Percentiles rank a stretch among this genome's conserved stretches.
phyloP scores from a whole-genome alignment of 202 grass and related monocot genomes.

The Brachypodium distachyon region DNA sequence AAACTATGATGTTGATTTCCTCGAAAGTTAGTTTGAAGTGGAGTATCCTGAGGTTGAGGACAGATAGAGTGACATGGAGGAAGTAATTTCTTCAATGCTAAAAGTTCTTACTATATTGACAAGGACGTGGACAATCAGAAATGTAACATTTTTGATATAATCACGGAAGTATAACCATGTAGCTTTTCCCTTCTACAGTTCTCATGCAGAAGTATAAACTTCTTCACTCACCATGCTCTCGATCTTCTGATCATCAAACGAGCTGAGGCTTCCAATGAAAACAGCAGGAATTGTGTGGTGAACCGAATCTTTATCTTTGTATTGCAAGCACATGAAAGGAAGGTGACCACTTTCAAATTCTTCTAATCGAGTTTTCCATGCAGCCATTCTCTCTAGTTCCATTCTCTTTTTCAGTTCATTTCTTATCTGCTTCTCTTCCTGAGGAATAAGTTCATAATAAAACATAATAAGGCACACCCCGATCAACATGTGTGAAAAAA shows the following conservation, averaged over 20 bases:
- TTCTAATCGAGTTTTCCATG: conserved; percentile 77
- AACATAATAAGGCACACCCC: neutral
- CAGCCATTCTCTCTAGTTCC: conserved; percentile 88
- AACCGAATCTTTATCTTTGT: conserved; percentile 95
- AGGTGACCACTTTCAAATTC: conserved; percentile 72
- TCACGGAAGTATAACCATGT: neutral
- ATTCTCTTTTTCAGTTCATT: conserved; percentile 75
- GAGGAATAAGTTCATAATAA: conserved; percentile 10
- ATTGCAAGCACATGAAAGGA: conserved; percentile 96
- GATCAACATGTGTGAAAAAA: neutral
- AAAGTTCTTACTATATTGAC: neutral
- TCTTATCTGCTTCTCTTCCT: conserved; percentile 80
- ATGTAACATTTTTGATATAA: neutral
- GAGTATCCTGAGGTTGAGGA: too few species aligned
- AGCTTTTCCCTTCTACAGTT: neutral
- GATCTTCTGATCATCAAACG: conserved; percentile 57
- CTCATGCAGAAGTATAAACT: neutral
- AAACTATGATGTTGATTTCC: too few species aligned
- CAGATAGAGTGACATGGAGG: too few species aligned
- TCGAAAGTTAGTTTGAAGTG: too few species aligned
- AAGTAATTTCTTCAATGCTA: too few species aligned
- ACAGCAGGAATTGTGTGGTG: conserved; percentile 82
- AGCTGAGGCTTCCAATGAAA: conserved; percentile 69
- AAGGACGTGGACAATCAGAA: neutral
- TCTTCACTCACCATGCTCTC: conserved; percentile 43